phyloP scores from a whole-genome alignment of 768 basidiomycete species.

The Paxillus rubicundulus region DNA sequence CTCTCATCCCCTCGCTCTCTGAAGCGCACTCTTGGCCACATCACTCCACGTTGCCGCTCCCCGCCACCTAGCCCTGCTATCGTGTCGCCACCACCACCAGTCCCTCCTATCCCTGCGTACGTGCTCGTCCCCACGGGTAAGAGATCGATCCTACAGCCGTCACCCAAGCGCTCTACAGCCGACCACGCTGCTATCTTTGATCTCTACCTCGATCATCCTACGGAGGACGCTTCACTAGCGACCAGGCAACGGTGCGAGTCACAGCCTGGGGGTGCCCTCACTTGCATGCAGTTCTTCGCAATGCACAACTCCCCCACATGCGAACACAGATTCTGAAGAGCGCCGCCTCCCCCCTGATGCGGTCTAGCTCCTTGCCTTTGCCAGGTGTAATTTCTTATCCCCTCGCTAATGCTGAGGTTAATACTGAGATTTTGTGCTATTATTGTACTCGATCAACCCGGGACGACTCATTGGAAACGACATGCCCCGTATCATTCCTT shows the following conservation, averaged over 20 bases:
- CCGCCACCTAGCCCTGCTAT: slow-evolving; percentile 49
- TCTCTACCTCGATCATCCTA: slow-evolving; percentile 13
- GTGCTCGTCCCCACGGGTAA: slow-evolving; percentile 37
- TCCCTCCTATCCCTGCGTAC: slow-evolving; percentile 53
- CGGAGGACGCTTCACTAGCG: slow-evolving; percentile 1
- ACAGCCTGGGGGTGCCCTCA: slow-evolving; percentile 36
- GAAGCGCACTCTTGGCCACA: slow-evolving; percentile 35
- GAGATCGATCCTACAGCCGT: slow-evolving; percentile 28
- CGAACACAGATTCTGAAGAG: slow-evolving; percentile 11
- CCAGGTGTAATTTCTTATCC: slow-evolving; percentile 9
- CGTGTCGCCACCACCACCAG: slow-evolving; percentile 49
- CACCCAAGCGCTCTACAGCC: slow-evolving; percentile 20
- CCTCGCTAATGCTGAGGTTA: neutral
- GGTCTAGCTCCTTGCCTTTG: neutral
- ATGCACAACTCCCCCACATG: slow-evolving; percentile 35
- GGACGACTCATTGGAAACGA: slow-evolving; percentile 4
- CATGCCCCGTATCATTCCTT: slow-evolving; percentile 10
- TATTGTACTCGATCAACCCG: slow-evolving; percentile 12
- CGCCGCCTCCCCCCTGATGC: neutral
- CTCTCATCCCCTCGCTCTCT: slow-evolving; percentile 28
- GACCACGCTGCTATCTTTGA: slow-evolving; percentile 23
- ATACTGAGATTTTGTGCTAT: slow-evolving; percentile 10
- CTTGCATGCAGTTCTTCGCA: slow-evolving; percentile 50
- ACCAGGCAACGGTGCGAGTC: slow-evolving; percentile 11
- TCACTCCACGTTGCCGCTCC: slow-evolving; percentile 43